phyloP scores from a whole-genome alignment of 257 asterid species.

The Paulownia fortunei region DNA sequence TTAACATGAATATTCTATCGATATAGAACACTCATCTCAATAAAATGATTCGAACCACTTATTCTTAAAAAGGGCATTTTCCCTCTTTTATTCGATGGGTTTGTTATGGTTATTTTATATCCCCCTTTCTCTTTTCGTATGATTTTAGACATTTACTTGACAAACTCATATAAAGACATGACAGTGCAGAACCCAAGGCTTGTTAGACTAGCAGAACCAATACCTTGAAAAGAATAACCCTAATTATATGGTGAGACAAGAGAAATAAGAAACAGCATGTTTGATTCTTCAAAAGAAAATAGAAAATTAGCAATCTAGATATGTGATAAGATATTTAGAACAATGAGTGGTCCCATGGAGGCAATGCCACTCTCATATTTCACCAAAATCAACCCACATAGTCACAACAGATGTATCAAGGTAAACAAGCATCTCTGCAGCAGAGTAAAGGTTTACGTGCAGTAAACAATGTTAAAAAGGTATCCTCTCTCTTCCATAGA shows the following conservation, averaged over 20 bases:
- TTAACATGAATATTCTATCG: too few species aligned
- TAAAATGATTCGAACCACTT: too few species aligned
- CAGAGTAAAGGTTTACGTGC: constrained; percentile 5
- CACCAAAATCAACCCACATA: constrained; percentile 13
- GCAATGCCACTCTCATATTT: not conserved
- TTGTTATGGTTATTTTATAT: too few species aligned
- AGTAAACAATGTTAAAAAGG: constrained; percentile 7
- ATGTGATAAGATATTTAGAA: not conserved
- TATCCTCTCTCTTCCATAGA: not conserved
- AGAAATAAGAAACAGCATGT: not conserved
- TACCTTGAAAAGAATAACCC: constrained; percentile 7
- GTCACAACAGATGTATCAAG: not conserved
- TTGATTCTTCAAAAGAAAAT: not conserved
- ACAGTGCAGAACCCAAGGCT: constrained; percentile 4
- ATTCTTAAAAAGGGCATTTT: too few species aligned
- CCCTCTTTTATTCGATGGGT: too few species aligned
- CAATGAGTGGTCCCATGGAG: constrained; percentile 4
- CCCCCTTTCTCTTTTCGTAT: too few species aligned
- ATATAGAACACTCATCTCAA: too few species aligned
- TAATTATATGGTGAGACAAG: not conserved
- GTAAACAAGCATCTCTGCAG: constrained; percentile 11
- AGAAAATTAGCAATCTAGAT: not conserved
- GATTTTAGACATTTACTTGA: constrained; percentile 7
- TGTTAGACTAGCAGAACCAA: constrained; percentile 1
- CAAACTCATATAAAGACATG: constrained; percentile 3